A percentile compares a stretch with the other conserved stretches of the same genome.
phyloP scores from a whole-genome alignment of 768 basidiomycete species.

The Megacollybia marginata region DNA sequence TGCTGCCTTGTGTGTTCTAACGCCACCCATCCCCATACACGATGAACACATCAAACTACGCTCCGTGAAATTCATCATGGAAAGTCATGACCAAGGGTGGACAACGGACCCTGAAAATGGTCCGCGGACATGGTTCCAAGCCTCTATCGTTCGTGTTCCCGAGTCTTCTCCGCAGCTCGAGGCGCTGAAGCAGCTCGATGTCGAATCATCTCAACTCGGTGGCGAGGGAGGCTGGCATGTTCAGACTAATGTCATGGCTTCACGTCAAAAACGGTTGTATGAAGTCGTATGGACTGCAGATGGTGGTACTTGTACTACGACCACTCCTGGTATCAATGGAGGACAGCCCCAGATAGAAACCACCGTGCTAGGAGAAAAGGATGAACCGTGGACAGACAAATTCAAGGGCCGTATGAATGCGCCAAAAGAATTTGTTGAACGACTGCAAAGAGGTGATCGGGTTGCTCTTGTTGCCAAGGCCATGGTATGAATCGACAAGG shows the following conservation, averaged over 20 bases:
- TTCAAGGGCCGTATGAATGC: not conserved
- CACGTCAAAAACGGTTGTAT: not conserved
- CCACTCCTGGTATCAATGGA: too few species aligned
- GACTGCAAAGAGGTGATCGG: not conserved
- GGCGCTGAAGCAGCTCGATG: not conserved
- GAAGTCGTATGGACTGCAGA: too few species aligned
- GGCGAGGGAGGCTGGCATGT: not conserved
- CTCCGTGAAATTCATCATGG: too few species aligned
- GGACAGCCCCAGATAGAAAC: too few species aligned
- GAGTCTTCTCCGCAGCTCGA: not conserved
- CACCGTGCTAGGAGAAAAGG: not conserved
- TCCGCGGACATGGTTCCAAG: not conserved
- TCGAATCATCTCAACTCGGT: not conserved
- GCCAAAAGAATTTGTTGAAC: not conserved
- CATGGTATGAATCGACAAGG: not conserved
- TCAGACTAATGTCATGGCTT: not conserved
- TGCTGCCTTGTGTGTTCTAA: too few species aligned
- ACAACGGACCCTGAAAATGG: not conserved
- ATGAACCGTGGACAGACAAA: not conserved
- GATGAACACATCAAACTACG: too few species aligned
- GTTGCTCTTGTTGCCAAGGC: not conserved
- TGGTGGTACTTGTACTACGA: too few species aligned
- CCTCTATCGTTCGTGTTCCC: not conserved
- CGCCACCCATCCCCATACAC: too few species aligned
- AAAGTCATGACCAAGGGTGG: too few species aligned